Evolutionary conservation across 129 eudicot species (phyloP).

Genomic region (Pittosporum tobira): DNA sequence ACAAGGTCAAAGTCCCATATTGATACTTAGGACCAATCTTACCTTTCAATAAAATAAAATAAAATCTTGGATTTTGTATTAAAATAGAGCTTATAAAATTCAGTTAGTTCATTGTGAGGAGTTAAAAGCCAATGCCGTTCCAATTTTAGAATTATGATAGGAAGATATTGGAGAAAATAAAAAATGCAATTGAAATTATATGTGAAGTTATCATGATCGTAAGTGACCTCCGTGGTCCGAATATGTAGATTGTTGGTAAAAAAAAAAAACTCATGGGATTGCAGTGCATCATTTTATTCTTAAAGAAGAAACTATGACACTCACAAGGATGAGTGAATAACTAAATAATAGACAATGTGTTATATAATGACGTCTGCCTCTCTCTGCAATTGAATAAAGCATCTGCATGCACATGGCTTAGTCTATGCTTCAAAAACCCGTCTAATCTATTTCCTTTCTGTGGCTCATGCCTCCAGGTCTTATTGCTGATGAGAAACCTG

Average conservation of each 20-base stretch:
- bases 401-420: not conserved
- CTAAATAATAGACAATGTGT: too few relatives aligned
- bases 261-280: not conserved
- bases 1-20: too few relatives aligned
- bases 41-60: too few relatives aligned
- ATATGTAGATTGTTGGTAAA: not conserved
- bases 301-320: too few relatives aligned
- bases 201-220: too few relatives aligned
- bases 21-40: too few relatives aligned
- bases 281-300: not conserved
- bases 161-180: not conserved
- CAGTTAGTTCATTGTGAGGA: not conserved
- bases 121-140: not conserved
- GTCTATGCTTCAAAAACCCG: not conserved
- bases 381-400: not conserved
- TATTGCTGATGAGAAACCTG: constrained; percentile 86
- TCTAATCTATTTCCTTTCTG: constrained; percentile 6
- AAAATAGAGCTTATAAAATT: not conserved
- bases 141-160: not conserved
- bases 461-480: constrained; percentile 48
- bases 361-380: not conserved
- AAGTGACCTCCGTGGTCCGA: too few relatives aligned
- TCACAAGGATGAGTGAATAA: too few relatives aligned
- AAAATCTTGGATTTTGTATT: too few relatives aligned
- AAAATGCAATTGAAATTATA: too few relatives aligned